Evolutionary conservation across 768 basidiomycete species (phyloP), one percentile per base, ranked within the genome.

Genomic region (Boletus tylopilopsis): DNA sequence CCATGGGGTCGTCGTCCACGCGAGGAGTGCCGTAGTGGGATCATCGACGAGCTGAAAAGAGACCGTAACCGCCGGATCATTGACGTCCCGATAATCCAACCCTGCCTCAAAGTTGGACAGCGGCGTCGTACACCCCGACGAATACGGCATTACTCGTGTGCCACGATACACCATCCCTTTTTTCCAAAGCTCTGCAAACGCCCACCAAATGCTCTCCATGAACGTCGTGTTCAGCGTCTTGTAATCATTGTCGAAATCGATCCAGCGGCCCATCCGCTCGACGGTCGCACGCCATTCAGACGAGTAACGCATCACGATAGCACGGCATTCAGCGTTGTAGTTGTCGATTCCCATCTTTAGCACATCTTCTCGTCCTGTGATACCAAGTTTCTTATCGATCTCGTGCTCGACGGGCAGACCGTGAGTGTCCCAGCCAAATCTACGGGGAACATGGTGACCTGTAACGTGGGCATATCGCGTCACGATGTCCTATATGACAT

Each of bases 201-300:
- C 96, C 96, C 96, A 99, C 96, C 96, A 99, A 11, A 96, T 91
- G 40, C 84, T 86, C 75, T 99, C 96, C 96, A 99, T 98, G 69
- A 90, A 99, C 9, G 84, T 73, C 7, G 84, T 69, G 62, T 98
- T 93, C 54, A 98, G 79, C 15, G 96, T 99, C 76, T 97, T 98
- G 76, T 99, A 99, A 62, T 97, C 96, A 60, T 97, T 90, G 70
- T 99, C 96, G 60, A 99, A 99, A 71, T 99, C 96, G 72, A 99
- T 98, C 96, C 96, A 99, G 55, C 96, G 84, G 29, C 95, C 96
- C 87, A 98, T 94, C 55, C 96, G 84, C 69, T 96, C 94, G 46
- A 99, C 95, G 5, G 94, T 98, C 30, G 73, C 64, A 42, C 94
- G 84, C 96, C 96, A 99, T 64, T 98, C 94, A 7, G 81, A 78